Conservation (phyloP, 2,329 filamentous ascomycete species). For the Aspergillus fijiensis region DNA sequence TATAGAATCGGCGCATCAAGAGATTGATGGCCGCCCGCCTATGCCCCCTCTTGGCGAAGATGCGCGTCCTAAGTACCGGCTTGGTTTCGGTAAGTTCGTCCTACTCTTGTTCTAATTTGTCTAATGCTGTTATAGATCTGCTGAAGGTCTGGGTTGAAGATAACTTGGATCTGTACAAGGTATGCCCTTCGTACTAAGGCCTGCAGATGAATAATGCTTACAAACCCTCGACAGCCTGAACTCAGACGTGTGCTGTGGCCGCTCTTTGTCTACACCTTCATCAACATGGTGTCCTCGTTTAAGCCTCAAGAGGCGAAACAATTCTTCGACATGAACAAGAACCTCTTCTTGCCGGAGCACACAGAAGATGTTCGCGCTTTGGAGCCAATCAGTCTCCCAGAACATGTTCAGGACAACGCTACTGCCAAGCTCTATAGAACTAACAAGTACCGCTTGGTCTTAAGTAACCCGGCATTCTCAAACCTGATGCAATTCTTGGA, state of each 20-base stretch:
- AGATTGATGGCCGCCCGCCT: slow-evolving; percentile 77
- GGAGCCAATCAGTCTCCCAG: slow-evolving; percentile 69
- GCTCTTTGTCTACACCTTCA: slow-evolving; percentile 86
- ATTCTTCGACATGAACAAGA: slow-evolving; percentile 69
- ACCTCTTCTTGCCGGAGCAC: slow-evolving; percentile 73
- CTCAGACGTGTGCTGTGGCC: slow-evolving; percentile 87
- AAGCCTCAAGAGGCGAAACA: slow-evolving; percentile 70
- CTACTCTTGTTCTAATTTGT: background rate
- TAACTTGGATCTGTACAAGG: slow-evolving; percentile 91
- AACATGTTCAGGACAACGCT: slow-evolving; percentile 74
- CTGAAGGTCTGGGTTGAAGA: slow-evolving; percentile 84
- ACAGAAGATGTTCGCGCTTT: slow-evolving; percentile 76
- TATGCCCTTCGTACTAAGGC: slow-evolving; percentile 34
- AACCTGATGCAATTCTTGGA: slow-evolving; percentile 87
- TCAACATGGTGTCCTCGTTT: slow-evolving; percentile 72
- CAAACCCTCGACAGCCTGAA: slow-evolving; percentile 63
- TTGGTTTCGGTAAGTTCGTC: slow-evolving; percentile 60
- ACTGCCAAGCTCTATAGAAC: slow-evolving; percentile 78
- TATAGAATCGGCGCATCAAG: slow-evolving; percentile 81
- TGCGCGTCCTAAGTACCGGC: slow-evolving; percentile 74
- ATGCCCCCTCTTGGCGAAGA: slow-evolving; percentile 66
- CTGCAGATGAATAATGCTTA: slow-evolving; percentile 7
- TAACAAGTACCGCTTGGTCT: slow-evolving; percentile 83
- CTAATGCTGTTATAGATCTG: slow-evolving; percentile 49
- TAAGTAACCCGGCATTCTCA: slow-evolving; percentile 82